Evolutionary conservation across 1,139 yeast species (phyloP).

Genomic region (Blastobotrys illinoisensis): DNA sequence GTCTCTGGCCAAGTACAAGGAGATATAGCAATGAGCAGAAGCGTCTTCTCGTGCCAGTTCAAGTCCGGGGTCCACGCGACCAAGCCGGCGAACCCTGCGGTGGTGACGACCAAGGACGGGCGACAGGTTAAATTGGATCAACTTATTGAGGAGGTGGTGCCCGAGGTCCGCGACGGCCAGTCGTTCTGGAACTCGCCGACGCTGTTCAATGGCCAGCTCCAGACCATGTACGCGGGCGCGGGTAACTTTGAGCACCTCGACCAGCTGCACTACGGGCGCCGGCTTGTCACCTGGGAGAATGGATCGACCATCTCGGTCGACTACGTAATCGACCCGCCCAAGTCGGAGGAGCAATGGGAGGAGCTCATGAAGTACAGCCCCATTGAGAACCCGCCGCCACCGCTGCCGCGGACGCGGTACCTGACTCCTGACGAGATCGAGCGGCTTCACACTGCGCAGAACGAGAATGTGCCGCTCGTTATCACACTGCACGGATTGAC

Average conservation of each 20-base stretch:
- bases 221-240: slow-evolving; percentile 61
- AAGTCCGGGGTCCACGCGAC: slow-evolving; percentile 15
- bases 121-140: slow-evolving; percentile 34
- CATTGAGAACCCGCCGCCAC: slow-evolving; percentile 64
- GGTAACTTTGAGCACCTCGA: slow-evolving; percentile 49
- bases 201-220: slow-evolving; percentile 68
- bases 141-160: slow-evolving; percentile 40
- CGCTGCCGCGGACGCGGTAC: slow-evolving; percentile 75
- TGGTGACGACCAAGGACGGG: slow-evolving; percentile 30
- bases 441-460: slow-evolving; percentile 27
- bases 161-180: slow-evolving; percentile 42
- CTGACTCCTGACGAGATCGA: slow-evolving; percentile 49
- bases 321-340: slow-evolving; percentile 56
- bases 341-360: slow-evolving; percentile 42
- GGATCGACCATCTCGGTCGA: slow-evolving; percentile 73
- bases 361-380: slow-evolving; percentile 48
- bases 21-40: neutral
- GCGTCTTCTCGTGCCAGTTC: slow-evolving; percentile 8
- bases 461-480: slow-evolving; percentile 53
- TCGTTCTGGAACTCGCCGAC: slow-evolving; percentile 57
- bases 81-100: slow-evolving; percentile 26
- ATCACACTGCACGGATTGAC: slow-evolving; percentile 79
- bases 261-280: slow-evolving; percentile 70
- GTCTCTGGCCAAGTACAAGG: neutral
- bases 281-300: slow-evolving; percentile 48